Evolutionary conservation across 441 rosid species (phyloP).

Genomic region (Manihot esculenta): DNA sequence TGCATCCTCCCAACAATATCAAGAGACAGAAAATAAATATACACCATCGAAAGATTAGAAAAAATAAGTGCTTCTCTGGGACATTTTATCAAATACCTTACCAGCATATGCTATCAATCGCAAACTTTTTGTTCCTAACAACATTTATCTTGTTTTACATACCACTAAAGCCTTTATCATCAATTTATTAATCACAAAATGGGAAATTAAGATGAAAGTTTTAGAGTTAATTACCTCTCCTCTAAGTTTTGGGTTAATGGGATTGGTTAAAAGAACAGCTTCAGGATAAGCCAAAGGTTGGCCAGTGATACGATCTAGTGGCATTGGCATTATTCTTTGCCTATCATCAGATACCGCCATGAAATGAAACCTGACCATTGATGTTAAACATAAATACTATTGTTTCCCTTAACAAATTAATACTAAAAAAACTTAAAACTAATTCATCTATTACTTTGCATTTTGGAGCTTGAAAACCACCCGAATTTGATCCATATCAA

Average conservation of each 20-base stretch:
- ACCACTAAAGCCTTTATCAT: not conserved
- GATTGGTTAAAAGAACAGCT: slow-evolving; percentile 76
- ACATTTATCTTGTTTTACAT: too few species aligned
- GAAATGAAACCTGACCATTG: slow-evolving; percentile 36
- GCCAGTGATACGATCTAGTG: slow-evolving; percentile 47
- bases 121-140: too few species aligned
- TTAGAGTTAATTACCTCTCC: slow-evolving; percentile 50
- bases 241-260: slow-evolving; percentile 48
- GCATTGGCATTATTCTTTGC: slow-evolving; percentile 66
- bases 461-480: slow-evolving; percentile 61
- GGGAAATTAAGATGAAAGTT: not conserved
- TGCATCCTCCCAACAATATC: not conserved
- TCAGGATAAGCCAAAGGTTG: slow-evolving; percentile 55
- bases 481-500: slow-evolving; percentile 66
- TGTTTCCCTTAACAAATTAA: too few species aligned
- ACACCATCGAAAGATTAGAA: too few species aligned
- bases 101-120: too few species aligned
- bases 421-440: too few species aligned
- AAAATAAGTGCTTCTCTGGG: not conserved
- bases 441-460: slow-evolving; percentile 19
- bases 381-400: not conserved
- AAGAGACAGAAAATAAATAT: too few species aligned
- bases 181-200: not conserved
- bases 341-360: slow-evolving; percentile 58
- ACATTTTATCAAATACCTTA: not conserved